Evolutionary conservation across 2,329 filamentous ascomycete genomes (phyloP).

Genomic region (Stachybotrys chartarum): DNA sequence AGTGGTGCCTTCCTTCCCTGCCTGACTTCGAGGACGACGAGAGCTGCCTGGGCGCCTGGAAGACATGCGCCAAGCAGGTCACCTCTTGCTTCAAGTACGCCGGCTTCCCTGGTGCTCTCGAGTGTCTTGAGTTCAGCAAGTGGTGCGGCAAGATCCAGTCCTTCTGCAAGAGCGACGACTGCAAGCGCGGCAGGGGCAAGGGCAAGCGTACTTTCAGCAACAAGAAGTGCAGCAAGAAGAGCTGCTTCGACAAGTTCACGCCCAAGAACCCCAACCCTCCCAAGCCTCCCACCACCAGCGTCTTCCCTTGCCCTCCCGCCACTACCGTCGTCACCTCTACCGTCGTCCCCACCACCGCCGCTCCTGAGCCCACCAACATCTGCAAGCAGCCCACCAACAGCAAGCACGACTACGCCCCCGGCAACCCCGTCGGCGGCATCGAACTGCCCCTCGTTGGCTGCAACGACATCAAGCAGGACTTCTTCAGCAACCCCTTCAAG

Average conservation of each 20-base stretch:
- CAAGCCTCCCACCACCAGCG: conserved; percentile 25
- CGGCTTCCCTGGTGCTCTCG: conserved; percentile 38
- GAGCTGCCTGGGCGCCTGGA: conserved; percentile 33
- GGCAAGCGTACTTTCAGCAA: neutral
- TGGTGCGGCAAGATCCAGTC: conserved; percentile 41
- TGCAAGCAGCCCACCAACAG: conserved; percentile 47
- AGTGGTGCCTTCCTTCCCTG: conserved; percentile 44
- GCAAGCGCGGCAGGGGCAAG: conserved; percentile 8
- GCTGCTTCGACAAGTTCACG: conserved; percentile 33
- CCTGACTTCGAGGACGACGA: conserved; percentile 37
- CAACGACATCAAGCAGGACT: conserved; percentile 42
- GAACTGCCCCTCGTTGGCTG: conserved; percentile 45
- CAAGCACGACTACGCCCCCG: conserved; percentile 59
- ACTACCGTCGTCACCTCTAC: conserved; percentile 21
- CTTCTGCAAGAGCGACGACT: conserved; percentile 35
- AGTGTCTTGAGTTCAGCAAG: conserved; percentile 42
- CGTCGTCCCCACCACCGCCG: conserved; percentile 24
- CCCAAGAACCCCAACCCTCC: conserved; percentile 27
- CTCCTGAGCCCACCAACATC: conserved; percentile 42
- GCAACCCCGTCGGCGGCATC: conserved; percentile 47
- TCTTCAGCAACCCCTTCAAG: conserved; percentile 39
- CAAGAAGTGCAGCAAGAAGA: conserved; percentile 30
- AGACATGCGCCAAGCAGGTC: conserved; percentile 38
- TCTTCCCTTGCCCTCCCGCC: conserved; percentile 22
- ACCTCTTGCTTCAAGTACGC: conserved; percentile 44